These are phyloP conservation scores for Bipolaris gigantea DNA, from an alignment of 2,329 filamentous ascomycete genomes.

Conservation along the genomic window DNA sequence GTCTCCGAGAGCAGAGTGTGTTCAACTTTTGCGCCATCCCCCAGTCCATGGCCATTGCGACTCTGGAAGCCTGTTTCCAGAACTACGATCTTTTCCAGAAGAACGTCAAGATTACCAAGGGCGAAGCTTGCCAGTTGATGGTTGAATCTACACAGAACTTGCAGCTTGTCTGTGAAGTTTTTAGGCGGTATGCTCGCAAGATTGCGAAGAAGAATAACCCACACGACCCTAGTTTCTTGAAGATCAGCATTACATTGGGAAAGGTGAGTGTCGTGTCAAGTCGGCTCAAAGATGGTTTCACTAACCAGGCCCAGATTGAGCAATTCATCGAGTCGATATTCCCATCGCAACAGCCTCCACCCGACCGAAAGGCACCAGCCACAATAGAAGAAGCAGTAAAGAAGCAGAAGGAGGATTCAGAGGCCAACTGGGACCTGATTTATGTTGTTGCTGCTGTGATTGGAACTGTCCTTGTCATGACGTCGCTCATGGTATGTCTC, in stretches of 20 bases:
- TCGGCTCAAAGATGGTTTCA: background rate
- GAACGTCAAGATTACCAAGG: slow-evolving; percentile 96
- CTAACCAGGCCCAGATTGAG: slow-evolving; percentile 67
- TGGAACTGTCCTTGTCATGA: slow-evolving; percentile 69
- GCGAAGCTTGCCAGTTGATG: slow-evolving; percentile 90
- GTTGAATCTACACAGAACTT: slow-evolving; percentile 90
- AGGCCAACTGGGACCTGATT: slow-evolving; percentile 58
- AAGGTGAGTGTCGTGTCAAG: slow-evolving; percentile 59
- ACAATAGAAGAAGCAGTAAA: slow-evolving; percentile 60
- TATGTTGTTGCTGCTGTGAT: slow-evolving; percentile 70
- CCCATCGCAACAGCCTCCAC: slow-evolving; percentile 75
- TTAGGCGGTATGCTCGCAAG: slow-evolving; percentile 73
- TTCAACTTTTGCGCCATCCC: slow-evolving; percentile 99
- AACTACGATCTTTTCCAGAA: slow-evolving; percentile 83
- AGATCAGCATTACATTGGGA: slow-evolving; percentile 87
- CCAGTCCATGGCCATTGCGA: slow-evolving; percentile 96
- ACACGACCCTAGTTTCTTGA: slow-evolving; percentile 85
- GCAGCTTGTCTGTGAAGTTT: slow-evolving; percentile 75
- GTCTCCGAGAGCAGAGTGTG: slow-evolving; percentile 90
- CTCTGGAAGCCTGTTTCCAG: slow-evolving; percentile 86
- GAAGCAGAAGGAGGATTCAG: slow-evolving; percentile 55
- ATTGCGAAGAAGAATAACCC: slow-evolving; percentile 96
- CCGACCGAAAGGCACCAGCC: slow-evolving; percentile 31
- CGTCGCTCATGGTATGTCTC: slow-evolving; percentile 73
- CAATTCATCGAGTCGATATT: slow-evolving; percentile 94